These are phyloP conservation scores for Moringa oleifera DNA, from an alignment of 345 rosid genomes.

Conservation along the genomic window DNA sequence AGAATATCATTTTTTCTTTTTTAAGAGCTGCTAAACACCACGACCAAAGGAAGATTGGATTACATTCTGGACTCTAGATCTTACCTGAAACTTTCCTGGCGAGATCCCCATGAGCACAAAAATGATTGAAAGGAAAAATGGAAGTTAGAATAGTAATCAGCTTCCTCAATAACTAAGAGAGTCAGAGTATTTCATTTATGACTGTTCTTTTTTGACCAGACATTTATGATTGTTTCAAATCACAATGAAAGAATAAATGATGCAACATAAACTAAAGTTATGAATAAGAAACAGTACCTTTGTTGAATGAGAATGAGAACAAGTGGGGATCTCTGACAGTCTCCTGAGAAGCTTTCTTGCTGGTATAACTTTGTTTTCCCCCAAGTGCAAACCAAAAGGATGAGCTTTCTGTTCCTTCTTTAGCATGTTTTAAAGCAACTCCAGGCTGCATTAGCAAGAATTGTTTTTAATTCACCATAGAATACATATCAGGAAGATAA, in stretches of 20 bases:
- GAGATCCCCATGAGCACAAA: slow-evolving; percentile 23
- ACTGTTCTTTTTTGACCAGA: not conserved
- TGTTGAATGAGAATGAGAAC: slow-evolving; percentile 60
- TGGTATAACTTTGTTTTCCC: slow-evolving; percentile 86
- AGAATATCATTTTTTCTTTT: slow-evolving; percentile 16
- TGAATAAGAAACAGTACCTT: slow-evolving; percentile 41
- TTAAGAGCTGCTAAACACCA: slow-evolving; percentile 18
- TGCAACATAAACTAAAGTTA: slow-evolving; percentile 4
- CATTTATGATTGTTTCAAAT: not conserved
- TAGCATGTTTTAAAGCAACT: slow-evolving; percentile 72
- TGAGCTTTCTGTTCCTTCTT: slow-evolving; percentile 97
- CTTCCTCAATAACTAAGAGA: slow-evolving; percentile 14
- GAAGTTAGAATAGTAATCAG: slow-evolving; percentile 30
- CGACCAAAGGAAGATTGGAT: slow-evolving; percentile 10
- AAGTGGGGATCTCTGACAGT: slow-evolving; percentile 81
- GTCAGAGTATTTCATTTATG: not conserved
- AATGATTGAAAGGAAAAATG: slow-evolving; percentile 28
- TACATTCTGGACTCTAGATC: slow-evolving; percentile 23
- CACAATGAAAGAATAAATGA: slow-evolving; percentile 6
- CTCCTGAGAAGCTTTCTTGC: slow-evolving; percentile 62
- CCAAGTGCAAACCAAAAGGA: slow-evolving; percentile 97
- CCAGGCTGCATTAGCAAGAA: slow-evolving; percentile 67
- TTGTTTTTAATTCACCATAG: slow-evolving; percentile 8
- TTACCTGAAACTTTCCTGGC: slow-evolving; percentile 94
- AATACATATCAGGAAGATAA: not conserved